phyloP scores from a whole-genome alignment of 257 asterid genomes.

The Ocimum tenuiflorum region DNA sequence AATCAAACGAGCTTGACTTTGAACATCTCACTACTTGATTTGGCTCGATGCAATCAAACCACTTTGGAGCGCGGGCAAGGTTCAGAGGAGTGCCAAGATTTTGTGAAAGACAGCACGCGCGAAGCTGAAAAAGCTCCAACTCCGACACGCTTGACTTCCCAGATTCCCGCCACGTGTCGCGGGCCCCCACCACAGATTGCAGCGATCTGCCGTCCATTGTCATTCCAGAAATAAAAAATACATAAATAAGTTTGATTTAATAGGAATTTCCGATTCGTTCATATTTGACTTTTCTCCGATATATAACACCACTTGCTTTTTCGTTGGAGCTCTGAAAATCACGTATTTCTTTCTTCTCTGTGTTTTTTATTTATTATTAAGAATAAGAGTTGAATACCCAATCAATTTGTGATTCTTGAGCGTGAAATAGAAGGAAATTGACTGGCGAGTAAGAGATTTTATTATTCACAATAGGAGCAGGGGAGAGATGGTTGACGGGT shows the following conservation, averaged over 20 bases:
- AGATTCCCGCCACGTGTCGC: slow-evolving; percentile 27
- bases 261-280: background rate
- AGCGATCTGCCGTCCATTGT: slow-evolving; percentile 29
- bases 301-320: background rate
- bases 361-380: background rate
- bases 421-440: slow-evolving; percentile 1
- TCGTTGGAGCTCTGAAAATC: slow-evolving; percentile 29
- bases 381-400: background rate
- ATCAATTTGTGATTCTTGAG: slow-evolving; percentile 24
- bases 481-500: slow-evolving; percentile 18
- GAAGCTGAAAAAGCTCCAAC: background rate
- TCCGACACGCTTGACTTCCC: slow-evolving; percentile 18
- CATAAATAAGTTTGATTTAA: background rate
- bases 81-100: background rate
- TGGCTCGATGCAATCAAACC: too few species aligned
- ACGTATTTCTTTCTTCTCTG: background rate
- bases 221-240: background rate
- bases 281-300: slow-evolving; percentile 21
- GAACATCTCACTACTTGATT: too few species aligned
- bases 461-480: background rate
- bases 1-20: too few species aligned
- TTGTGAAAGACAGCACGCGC: slow-evolving; percentile 11
- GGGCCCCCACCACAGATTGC: slow-evolving; percentile 16
- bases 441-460: background rate
- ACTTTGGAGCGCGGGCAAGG: background rate